Conservation (phyloP, 208 protist species). For the Acanthamoeba triangularis region DNA sequence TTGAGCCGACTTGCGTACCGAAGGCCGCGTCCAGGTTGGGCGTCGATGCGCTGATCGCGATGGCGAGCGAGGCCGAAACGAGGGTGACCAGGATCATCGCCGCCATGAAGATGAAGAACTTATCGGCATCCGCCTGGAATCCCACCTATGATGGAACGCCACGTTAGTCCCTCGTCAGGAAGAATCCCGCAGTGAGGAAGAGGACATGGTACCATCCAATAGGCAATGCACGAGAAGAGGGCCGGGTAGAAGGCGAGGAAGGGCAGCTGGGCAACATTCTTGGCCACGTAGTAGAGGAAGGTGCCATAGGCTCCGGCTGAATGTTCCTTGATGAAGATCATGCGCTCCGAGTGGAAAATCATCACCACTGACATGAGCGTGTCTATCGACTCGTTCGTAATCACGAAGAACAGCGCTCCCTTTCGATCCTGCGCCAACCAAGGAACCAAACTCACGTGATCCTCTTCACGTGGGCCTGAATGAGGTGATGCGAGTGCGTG, state of each 20-base stretch:
- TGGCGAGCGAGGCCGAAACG: neutral
- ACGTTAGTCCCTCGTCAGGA: neutral
- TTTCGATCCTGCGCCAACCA: neutral
- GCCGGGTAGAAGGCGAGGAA: slow-evolving; percentile 26
- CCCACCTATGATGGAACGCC: neutral
- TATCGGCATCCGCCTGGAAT: slow-evolving; percentile 14
- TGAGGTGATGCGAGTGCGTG: neutral
- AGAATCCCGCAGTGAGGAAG: neutral
- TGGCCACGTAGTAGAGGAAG: slow-evolving; percentile 60
- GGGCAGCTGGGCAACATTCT: slow-evolving; percentile 33
- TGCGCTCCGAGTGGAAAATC: neutral
- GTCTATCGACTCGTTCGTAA: neutral
- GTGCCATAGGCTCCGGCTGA: slow-evolving; percentile 35
- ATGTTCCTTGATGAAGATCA: slow-evolving; percentile 20
- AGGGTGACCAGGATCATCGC: slow-evolving; percentile 2
- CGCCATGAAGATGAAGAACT: slow-evolving; percentile 68
- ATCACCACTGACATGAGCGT: neutral
- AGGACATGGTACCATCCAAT: slow-evolving; percentile 54
- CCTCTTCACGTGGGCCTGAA: neutral
- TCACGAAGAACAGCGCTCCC: slow-evolving; percentile 65
- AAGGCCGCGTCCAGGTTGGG: neutral
- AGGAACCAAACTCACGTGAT: neutral
- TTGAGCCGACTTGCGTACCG: no score
- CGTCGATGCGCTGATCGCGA: neutral
- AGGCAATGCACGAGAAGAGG: slow-evolving; percentile 50